Conservation (phyloP, 805 yeast species). For the Candida tibetensis region DNA sequence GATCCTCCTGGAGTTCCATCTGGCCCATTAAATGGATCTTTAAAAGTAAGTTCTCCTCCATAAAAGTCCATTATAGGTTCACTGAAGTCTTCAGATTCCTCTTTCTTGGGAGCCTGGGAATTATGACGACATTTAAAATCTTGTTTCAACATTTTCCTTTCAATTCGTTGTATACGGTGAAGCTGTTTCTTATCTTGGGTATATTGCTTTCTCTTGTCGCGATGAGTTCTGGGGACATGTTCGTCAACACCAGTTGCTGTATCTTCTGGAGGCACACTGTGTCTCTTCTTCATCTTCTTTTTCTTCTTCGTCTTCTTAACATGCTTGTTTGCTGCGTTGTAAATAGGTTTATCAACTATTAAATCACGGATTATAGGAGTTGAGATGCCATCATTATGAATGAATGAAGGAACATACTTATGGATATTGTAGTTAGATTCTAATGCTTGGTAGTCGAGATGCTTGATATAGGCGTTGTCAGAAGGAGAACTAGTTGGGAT, state of each 20-base stretch:
- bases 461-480: conserved; percentile 20
- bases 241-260: not conserved
- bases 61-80: conserved; percentile 2
- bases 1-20: not conserved
- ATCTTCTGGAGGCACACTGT: too few species aligned
- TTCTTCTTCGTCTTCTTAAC: conserved; percentile 18
- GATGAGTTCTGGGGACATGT: not conserved
- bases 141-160: conserved; percentile 6
- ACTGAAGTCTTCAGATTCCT: conserved; percentile 1
- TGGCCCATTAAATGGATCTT: conserved; percentile 17
- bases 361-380: conserved; percentile 37
- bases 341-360: conserved; percentile 39
- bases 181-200: conserved; percentile 10
- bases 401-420: conserved; percentile 38
- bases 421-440: conserved; percentile 32
- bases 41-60: conserved; percentile 11
- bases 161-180: conserved; percentile 4
- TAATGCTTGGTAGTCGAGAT: conserved; percentile 34
- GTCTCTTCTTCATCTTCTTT: conserved; percentile 2
- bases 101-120: not conserved
- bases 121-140: conserved; percentile 3
- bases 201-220: conserved; percentile 7
- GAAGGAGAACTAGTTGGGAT: conserved; percentile 1
- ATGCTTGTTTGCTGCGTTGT: conserved; percentile 36
- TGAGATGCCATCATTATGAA: conserved; percentile 35